These are phyloP conservation scores for Aspergillus saccharolyticus DNA, from an alignment of 495 filamentous ascomycete genomes.

Conservation along the genomic window DNA sequence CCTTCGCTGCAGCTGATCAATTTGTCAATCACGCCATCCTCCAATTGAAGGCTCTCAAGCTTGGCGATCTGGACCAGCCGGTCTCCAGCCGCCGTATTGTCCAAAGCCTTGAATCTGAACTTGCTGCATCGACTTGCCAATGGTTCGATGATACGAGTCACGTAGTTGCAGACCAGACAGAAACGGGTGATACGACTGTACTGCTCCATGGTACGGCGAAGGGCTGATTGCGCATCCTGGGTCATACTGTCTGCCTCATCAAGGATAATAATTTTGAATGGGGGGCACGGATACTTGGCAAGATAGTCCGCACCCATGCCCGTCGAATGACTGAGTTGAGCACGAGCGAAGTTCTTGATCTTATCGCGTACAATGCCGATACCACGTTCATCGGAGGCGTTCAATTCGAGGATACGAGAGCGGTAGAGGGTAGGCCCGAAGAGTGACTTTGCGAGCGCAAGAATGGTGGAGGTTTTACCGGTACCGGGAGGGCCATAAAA, in stretches of 20 bases:
- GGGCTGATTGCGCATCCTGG: conserved; percentile 90
- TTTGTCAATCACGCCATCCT: conserved; percentile 73
- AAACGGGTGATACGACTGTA: conserved; percentile 95
- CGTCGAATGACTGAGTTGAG: conserved; percentile 81
- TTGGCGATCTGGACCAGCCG: conserved; percentile 75
- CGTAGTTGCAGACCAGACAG: conserved; percentile 97
- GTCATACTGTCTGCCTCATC: conserved; percentile 99
- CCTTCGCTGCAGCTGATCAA: conserved; percentile 86
- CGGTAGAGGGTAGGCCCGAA: conserved; percentile 94
- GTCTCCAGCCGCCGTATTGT: conserved; percentile 70
- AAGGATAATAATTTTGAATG: conserved; percentile 97
- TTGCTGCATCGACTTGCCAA: conserved; percentile 87
- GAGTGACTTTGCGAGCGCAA: conserved; percentile 92
- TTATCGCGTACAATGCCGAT: conserved; percentile 97
- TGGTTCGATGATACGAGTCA: conserved; percentile 95
- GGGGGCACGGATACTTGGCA: conserved; percentile 82
- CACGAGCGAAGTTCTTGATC: conserved; percentile 95
- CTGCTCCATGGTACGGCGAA: conserved; percentile 95
- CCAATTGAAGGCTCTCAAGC: conserved; percentile 66
- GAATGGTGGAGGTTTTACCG: conserved; percentile 57
- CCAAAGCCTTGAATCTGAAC: conserved; percentile 95
- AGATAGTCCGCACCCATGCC: conserved; percentile 58
- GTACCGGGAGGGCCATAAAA: conserved; percentile 66
- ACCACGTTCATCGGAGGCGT: conserved; percentile 97
- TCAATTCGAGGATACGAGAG: conserved; percentile 92